Conservation (phyloP, 352 stramenopile genomes). For the Phytophthora vignae region DNA sequence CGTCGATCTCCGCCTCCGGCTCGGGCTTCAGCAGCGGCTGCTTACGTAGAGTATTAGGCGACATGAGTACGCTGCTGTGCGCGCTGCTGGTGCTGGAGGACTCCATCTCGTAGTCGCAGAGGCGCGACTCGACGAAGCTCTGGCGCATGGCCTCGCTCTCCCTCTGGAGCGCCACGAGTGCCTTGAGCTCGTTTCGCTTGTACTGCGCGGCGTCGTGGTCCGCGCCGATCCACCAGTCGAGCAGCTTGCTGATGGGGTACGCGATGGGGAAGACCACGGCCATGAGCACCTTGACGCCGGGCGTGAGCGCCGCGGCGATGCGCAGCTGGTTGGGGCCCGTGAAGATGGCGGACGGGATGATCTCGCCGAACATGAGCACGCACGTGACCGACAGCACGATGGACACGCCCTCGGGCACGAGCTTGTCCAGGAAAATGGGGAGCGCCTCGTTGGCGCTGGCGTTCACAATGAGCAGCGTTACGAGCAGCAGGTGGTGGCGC, state of each 20-base stretch:
- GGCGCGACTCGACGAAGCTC: slow-evolving; percentile 41
- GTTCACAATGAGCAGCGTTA: slow-evolving; percentile 96
- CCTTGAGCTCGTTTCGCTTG: slow-evolving; percentile 92
- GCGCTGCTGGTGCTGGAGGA: slow-evolving; percentile 19
- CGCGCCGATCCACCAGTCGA: slow-evolving; percentile 90
- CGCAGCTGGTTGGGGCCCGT: slow-evolving; percentile 94
- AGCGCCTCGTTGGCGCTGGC: slow-evolving; percentile 94
- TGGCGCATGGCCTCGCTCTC: slow-evolving; percentile 58
- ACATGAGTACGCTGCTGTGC: slow-evolving; percentile 32
- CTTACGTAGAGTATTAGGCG: slow-evolving; percentile 25
- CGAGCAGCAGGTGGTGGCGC: slow-evolving; percentile 93
- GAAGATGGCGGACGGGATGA: slow-evolving; percentile 96
- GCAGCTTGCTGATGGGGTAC: slow-evolving; percentile 90
- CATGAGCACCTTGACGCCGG: slow-evolving; percentile 91
- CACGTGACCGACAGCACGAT: slow-evolving; percentile 95
- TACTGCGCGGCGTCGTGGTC: slow-evolving; percentile 83
- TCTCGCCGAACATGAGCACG: slow-evolving; percentile 97
- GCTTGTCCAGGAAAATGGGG: slow-evolving; percentile 93
- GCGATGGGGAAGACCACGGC: slow-evolving; percentile 88
- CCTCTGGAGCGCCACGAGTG: slow-evolving; percentile 82
- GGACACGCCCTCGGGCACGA: slow-evolving; percentile 87
- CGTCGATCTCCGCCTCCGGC: slow-evolving; percentile 19
- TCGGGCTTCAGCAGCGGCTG: slow-evolving; percentile 40
- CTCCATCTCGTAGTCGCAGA: slow-evolving; percentile 3
- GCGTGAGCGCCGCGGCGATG: slow-evolving; percentile 85